Base-by-base conservation (phyloP, 768 basidiomycete species). In the Hypholoma sublateritium region DNA sequence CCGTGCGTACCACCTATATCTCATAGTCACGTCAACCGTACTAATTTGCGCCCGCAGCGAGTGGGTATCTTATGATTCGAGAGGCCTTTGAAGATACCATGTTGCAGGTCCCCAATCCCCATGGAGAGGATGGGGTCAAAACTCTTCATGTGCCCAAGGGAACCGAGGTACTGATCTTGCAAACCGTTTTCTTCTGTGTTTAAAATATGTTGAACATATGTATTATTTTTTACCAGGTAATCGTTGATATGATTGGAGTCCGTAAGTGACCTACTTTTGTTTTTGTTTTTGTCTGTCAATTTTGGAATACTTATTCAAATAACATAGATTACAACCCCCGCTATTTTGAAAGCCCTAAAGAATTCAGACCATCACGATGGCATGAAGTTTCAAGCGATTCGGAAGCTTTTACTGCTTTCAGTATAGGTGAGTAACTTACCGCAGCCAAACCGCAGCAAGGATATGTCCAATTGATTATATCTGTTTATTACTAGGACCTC, bases 301-400 rank as follows among this genome's bases (percentile, higher is more conserved):
- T n/a, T n/a, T n/a, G n/a, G n/a, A n/a, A n/a, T n/a, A n/a, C n/a
- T n/a, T n/a, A n/a, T n/a, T n/a, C n/a, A n/a, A n/a, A n/a, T n/a
- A 46, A 16, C 42, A 13, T 45, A 83, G 81, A 80, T 65, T 76
- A 80, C 62, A 82, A 82, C 56, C 73, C 79, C 3, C 70, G 78
- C 13, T 79, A 81, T 61, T 81, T 77, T 57, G 72, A 78, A 1
- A 73, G 79, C 9, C 81, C 82, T 1, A 67, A 77, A 17, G 66
- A 71, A 50, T 82, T 70, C 70, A 75, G 71, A 49, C 83, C 81
- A 1, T 81, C 79, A 1, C 69, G 83, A 36, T 83, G 82, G 82
- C 70, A 79, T 47, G 77, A 73, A 3, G 59, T 76, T n/a, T 61
- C 72, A 1, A 69, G 61, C 17, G 79, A 79, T 4, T 77, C 77